These are phyloP conservation scores for Scutellaria baicalensis DNA, from an alignment of 257 asterid species.

Conservation along the genomic window DNA sequence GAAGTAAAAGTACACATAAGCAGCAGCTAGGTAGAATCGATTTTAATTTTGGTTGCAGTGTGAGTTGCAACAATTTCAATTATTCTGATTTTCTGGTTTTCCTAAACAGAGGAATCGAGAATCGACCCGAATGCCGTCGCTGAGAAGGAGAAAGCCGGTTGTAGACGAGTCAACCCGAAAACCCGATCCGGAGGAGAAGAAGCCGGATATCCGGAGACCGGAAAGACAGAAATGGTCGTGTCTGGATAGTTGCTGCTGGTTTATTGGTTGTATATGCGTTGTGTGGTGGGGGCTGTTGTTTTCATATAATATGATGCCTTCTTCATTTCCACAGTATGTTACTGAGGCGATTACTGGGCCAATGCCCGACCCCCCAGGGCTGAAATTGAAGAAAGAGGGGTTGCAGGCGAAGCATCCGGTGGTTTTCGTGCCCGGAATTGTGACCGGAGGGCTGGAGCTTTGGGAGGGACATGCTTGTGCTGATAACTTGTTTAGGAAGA, in stretches of 20 bases:
- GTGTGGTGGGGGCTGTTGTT: constrained; percentile 76
- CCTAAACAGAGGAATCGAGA: neutral
- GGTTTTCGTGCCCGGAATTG: constrained; percentile 86
- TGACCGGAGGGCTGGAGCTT: constrained; percentile 83
- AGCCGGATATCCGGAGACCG: constrained; percentile 22
- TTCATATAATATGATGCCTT: constrained; percentile 74
- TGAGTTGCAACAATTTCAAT: neutral
- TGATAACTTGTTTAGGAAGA: constrained; percentile 82
- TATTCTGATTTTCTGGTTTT: neutral
- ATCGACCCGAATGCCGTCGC: constrained; percentile 25
- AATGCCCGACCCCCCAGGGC: constrained; percentile 85
- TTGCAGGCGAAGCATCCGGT: constrained; percentile 84
- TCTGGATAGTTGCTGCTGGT: constrained; percentile 78
- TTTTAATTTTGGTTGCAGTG: neutral
- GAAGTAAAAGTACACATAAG: neutral
- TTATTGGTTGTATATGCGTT: constrained; percentile 63
- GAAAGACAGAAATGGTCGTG: constrained; percentile 64
- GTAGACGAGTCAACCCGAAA: constrained; percentile 27
- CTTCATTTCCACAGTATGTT: constrained; percentile 79
- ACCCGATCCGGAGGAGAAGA: constrained; percentile 32
- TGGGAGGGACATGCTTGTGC: constrained; percentile 94
- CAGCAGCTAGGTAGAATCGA: constrained; percentile 1
- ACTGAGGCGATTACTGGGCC: constrained; percentile 83
- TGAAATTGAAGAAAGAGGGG: constrained; percentile 69
- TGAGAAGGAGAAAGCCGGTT: constrained; percentile 46